Conservation (phyloP, 1,284 basidiomycete species). For the Sparassis latifolia region DNA sequence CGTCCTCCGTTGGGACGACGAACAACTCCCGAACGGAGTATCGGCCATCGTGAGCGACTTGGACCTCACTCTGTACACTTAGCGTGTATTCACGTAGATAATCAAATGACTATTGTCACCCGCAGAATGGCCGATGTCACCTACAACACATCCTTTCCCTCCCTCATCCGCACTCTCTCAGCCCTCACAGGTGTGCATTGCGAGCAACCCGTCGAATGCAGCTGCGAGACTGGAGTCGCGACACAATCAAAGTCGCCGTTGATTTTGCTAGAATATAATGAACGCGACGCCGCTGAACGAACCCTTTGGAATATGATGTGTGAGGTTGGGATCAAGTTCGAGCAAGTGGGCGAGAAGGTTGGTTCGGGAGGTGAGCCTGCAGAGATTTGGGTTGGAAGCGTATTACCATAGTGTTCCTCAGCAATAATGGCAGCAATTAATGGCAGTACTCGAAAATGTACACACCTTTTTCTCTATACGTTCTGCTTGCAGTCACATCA, state of each 20-base stretch:
- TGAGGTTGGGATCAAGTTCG: conserved; percentile 44
- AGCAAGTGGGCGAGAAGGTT: conserved; percentile 43
- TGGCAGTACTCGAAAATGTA: too few relatives aligned
- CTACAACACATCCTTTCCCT: conserved; percentile 83
- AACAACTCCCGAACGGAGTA: conserved; percentile 42
- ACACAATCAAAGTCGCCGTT: conserved; percentile 29
- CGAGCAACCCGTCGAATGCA: too few relatives aligned
- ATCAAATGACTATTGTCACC: too few relatives aligned
- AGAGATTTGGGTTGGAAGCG: conserved; percentile 62
- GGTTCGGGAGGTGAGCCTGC: conserved; percentile 57
- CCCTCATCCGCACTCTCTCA: conserved; percentile 52
- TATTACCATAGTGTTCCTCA: too few relatives aligned
- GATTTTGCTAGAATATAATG: conserved; percentile 77
- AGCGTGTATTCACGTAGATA: too few relatives aligned
- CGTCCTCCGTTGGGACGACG: conserved; percentile 71
- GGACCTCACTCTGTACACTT: conserved; percentile 48
- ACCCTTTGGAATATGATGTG: conserved; percentile 56
- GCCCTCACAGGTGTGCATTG: conserved; percentile 30
- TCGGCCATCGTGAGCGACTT: conserved; percentile 32
- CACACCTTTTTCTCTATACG: too few relatives aligned
- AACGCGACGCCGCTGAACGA: conserved; percentile 70
- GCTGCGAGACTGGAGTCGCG: too few relatives aligned
- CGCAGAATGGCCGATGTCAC: conserved; percentile 83
- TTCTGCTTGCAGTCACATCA: too few relatives aligned
- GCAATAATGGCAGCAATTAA: too few relatives aligned